These are phyloP conservation scores for Fraxinus dipetala DNA, from an alignment of 305 asterid species.

Conservation along the genomic window DNA sequence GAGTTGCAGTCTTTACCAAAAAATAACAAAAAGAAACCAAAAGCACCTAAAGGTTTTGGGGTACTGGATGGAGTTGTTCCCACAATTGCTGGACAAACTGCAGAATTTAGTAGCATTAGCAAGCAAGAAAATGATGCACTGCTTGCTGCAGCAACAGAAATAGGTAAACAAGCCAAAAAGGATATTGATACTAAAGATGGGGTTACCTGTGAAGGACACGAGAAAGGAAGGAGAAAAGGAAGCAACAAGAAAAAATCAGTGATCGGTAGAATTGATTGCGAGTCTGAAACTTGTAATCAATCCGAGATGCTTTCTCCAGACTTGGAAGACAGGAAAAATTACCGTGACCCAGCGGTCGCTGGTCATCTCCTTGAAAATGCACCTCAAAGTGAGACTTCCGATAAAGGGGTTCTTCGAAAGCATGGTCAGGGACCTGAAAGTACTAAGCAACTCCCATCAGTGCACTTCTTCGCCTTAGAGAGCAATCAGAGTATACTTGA, in stretches of 20 bases:
- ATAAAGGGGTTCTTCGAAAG: conserved; percentile 47
- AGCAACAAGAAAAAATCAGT: conserved; percentile 45
- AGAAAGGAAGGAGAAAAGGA: conserved; percentile 38
- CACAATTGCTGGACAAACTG: conserved; percentile 59
- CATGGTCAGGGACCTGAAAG: conserved; percentile 44
- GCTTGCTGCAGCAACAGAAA: conserved; percentile 70
- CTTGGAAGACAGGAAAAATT: conserved; percentile 30
- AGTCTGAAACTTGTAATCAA: conserved; percentile 42
- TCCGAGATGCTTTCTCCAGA: conserved; percentile 34
- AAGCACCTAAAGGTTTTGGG: conserved; percentile 84
- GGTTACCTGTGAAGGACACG: conserved; percentile 36
- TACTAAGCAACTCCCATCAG: conserved; percentile 46
- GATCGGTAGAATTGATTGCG: conserved; percentile 37
- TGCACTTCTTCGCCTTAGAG: conserved; percentile 86
- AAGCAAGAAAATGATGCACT: conserved; percentile 87
- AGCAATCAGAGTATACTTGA: conserved; percentile 73
- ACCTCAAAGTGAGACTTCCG: conserved; percentile 29
- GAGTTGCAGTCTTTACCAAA: conserved; percentile 88
- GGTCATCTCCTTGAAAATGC: conserved; percentile 36
- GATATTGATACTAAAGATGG: conserved; percentile 39
- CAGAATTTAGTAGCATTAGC: conserved; percentile 72
- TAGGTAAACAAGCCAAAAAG: conserved; percentile 53
- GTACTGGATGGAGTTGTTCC: conserved; percentile 74
- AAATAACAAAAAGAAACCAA: conserved; percentile 65
- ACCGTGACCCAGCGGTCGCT: conserved; percentile 18